Percentiles rank a stretch among this genome's conserved stretches.
Conservation (phyloP, 2,329 filamentous ascomycete species). For the Fusarium keratoplasticum region DNA sequence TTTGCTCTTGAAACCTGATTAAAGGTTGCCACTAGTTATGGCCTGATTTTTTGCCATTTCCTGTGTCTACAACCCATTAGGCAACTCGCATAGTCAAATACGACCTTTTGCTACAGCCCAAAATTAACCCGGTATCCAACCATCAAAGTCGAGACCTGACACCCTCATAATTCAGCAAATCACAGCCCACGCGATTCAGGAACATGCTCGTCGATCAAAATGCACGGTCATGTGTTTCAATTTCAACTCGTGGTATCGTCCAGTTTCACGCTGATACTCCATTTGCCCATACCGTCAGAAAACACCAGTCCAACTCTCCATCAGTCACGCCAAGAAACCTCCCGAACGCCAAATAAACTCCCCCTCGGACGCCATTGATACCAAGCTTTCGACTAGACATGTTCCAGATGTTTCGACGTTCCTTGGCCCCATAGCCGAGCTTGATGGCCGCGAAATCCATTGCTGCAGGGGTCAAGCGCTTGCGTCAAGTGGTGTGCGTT, state of each 20-base stretch:
- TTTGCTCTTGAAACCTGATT: not conserved
- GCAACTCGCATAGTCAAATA: not conserved
- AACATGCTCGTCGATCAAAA: not conserved
- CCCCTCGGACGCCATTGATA: not conserved
- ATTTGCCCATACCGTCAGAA: not conserved
- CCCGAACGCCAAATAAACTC: not conserved
- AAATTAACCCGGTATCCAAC: not conserved
- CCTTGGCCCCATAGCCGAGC: not conserved
- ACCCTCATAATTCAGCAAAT: not conserved
- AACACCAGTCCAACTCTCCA: not conserved
- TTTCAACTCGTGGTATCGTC: not conserved
- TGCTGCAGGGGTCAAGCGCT: not conserved
- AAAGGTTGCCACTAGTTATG: not conserved
- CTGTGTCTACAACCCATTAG: not conserved
- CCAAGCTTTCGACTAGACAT: conserved; percentile 32
- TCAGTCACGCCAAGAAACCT: not conserved
- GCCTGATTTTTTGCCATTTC: not conserved
- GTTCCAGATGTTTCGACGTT: conserved; percentile 18
- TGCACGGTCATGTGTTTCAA: not conserved
- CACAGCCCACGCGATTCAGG: not conserved
- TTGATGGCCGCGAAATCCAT: not conserved
- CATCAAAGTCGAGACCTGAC: not conserved
- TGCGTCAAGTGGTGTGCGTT: conserved; percentile 4
- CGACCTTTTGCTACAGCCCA: not conserved
- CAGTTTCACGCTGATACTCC: not conserved